Percentiles rank a stretch among this genome's conserved stretches.
phyloP scores from a whole-genome alignment of 306 rosid species.

The Castanospermum australe region DNA sequence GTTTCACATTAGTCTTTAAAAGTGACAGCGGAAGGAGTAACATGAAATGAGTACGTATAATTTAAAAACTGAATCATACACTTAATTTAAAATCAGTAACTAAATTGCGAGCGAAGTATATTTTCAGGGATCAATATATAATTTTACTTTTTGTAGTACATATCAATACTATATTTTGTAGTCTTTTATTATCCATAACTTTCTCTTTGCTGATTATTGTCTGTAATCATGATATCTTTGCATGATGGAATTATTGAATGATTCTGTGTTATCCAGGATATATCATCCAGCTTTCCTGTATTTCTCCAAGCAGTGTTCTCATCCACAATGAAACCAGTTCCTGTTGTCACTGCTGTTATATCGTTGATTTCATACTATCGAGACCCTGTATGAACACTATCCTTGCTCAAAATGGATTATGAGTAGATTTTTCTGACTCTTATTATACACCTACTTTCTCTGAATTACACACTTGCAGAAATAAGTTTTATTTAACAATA shows the following conservation, averaged over 20 bases:
- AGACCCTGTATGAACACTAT: conserved; percentile 65
- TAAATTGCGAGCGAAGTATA: too few relatives aligned
- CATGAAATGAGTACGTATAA: too few relatives aligned
- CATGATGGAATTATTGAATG: conserved; percentile 27
- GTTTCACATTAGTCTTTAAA: too few relatives aligned
- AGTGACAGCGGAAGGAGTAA: too few relatives aligned
- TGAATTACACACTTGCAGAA: neutral
- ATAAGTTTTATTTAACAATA: conserved; percentile 15
- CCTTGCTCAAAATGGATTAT: conserved; percentile 16
- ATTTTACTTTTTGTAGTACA: neutral
- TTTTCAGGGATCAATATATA: too few relatives aligned
- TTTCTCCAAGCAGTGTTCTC: conserved; percentile 84
- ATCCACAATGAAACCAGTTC: conserved; percentile 58
- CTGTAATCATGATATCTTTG: conserved; percentile 12
- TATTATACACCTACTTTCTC: neutral
- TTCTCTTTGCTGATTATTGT: conserved; percentile 1
- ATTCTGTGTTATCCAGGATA: conserved; percentile 58
- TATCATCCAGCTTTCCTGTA: conserved; percentile 54
- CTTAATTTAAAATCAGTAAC: too few relatives aligned
- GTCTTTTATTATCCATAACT: neutral
- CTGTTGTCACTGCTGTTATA: conserved; percentile 64
- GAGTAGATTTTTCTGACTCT: conserved; percentile 1
- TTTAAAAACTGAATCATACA: too few relatives aligned
- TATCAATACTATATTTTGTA: neutral
- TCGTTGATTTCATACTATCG: conserved; percentile 72